Evolutionary conservation across 371 early-diverging fungal species (phyloP), one percentile per base, ranked within the genome.

Genomic region (Apophysomyces ossiformis): DNA sequence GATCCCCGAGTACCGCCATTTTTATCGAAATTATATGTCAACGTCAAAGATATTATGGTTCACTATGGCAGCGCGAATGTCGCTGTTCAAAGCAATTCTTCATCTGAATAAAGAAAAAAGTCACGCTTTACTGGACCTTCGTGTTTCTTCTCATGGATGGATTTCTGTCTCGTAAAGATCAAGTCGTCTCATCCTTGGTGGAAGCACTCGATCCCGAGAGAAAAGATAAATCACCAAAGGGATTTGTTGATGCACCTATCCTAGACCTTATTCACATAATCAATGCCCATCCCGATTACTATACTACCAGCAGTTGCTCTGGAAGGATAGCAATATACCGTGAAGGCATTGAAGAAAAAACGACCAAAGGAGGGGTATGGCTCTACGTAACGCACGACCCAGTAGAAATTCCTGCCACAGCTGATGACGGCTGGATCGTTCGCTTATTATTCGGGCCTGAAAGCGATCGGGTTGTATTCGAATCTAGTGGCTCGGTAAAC

Each of bases 181-280:
- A 84, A 66, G 69, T 81, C 0, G 69, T 81, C 9, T 74, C 78
- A 45, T 76, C 76, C 12, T 69, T 86, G 41, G 84, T 86, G 11
- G 74, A 82, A 61, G 77, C 78, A 35, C 64, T 86, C 37, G 83
- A 86, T 71, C 78, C 86, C 16, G 77, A 84, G 68, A 77, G 79
- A 21, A 67, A 82, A 21, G 87, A 87, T 73, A 85, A 86, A 70
- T 86, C 86, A 7, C 89, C 89, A 32, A 88, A 88, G 60, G 89
- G 89, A 7, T 84, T 78, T 44, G 81, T 89, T 37, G 89, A 89
- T 69, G 86, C 76, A 45, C 86, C 87, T 4, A 84, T 87, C 59
- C 61, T 85, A 6, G 82, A 85, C 16, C 58, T 89, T 16, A 86
- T 87, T 67, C 67, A 79, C 11, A 72, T 81, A 13, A 73, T 86